phyloP scores from a whole-genome alignment of 2,329 filamentous ascomycete species.

The Cladophialophora carrionii region DNA sequence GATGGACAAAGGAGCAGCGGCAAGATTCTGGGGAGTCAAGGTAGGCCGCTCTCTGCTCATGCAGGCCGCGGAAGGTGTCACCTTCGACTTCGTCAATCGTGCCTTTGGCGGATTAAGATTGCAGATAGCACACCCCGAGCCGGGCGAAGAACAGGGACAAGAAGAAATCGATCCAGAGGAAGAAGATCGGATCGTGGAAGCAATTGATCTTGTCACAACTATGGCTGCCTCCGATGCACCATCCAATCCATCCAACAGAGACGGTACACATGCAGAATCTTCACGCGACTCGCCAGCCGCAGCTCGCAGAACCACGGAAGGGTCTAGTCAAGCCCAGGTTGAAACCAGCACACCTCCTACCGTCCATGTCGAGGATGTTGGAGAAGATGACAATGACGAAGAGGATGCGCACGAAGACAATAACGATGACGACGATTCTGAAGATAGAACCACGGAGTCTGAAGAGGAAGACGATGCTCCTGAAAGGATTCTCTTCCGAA shows the following conservation, averaged over 20 bases:
- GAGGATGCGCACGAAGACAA: slow-evolving; percentile 28
- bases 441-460: slow-evolving; percentile 14
- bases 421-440: slow-evolving; percentile 32
- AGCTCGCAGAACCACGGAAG: slow-evolving; percentile 9
- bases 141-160: slow-evolving; percentile 54
- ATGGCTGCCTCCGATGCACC: neutral
- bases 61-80: slow-evolving; percentile 59
- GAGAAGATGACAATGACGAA: slow-evolving; percentile 37
- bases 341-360: slow-evolving; percentile 23
- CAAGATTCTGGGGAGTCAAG: slow-evolving; percentile 62
- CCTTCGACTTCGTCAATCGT: slow-evolving; percentile 61
- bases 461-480: slow-evolving; percentile 40
- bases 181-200: slow-evolving; percentile 50
- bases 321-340: slow-evolving; percentile 20
- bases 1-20: slow-evolving; percentile 51
- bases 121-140: slow-evolving; percentile 42
- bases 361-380: slow-evolving; percentile 35
- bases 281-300: slow-evolving; percentile 11
- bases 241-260: neutral
- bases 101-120: slow-evolving; percentile 65
- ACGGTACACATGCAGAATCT: slow-evolving; percentile 8
- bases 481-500: slow-evolving; percentile 45
- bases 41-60: slow-evolving; percentile 64
- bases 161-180: slow-evolving; percentile 54
- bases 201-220: slow-evolving; percentile 41